Conservation (phyloP, 192 early-diverging fungal species). For the Linnemannia schmuckeri region DNA sequence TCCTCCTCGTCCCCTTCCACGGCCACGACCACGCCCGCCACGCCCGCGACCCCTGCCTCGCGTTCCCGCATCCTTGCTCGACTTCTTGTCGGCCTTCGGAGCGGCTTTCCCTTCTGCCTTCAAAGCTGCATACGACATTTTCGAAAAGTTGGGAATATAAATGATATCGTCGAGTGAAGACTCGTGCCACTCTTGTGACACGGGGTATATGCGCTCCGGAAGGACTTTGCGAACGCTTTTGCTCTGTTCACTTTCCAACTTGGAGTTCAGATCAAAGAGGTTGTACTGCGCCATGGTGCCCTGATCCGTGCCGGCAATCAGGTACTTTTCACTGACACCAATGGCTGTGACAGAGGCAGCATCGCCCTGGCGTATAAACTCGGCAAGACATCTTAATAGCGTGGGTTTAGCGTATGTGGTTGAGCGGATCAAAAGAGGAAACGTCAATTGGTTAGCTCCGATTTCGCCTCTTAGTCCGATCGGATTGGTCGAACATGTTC, state of each 20-base stretch:
- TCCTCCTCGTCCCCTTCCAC: neutral
- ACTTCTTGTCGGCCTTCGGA: conserved; percentile 8
- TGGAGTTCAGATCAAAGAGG: conserved; percentile 14
- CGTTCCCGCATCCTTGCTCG: neutral
- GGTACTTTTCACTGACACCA: conserved; percentile 46
- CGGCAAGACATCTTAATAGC: conserved; percentile 50
- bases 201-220: conserved; percentile 50
- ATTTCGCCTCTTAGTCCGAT: neutral
- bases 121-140: conserved; percentile 25
- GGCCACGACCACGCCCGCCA: conserved; percentile 1
- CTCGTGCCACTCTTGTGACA: conserved; percentile 63
- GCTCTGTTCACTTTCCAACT: conserved; percentile 13
- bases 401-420: neutral
- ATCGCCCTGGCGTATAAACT: conserved; percentile 27
- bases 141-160: conserved; percentile 47
- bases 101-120: conserved; percentile 4
- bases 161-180: conserved; percentile 64
- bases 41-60: neutral
- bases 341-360: conserved; percentile 39
- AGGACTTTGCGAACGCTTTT: conserved; percentile 6
- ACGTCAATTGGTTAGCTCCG: conserved; percentile 4
- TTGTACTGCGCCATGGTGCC: conserved; percentile 36
- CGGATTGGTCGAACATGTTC: neutral
- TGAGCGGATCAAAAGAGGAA: conserved; percentile 19
- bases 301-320: conserved; percentile 35